phyloP scores from a whole-genome alignment of 1,284 basidiomycete species.

The Malassezia globosa region DNA sequence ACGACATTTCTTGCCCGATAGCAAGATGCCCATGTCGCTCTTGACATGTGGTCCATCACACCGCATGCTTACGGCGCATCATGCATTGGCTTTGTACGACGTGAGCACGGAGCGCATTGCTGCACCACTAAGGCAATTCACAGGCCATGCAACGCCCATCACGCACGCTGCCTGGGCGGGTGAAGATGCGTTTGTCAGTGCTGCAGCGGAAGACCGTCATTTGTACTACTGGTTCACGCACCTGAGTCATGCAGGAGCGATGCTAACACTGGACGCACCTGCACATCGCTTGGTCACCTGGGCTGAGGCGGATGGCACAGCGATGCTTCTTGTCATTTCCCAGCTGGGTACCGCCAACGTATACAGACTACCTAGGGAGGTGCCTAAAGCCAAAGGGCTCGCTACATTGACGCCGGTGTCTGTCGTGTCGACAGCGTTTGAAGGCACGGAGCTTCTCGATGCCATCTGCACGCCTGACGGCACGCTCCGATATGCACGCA shows the following conservation, averaged over 20 bases:
- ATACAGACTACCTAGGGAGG: conserved; percentile 29
- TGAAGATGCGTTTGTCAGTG: conserved; percentile 54
- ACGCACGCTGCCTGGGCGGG: conserved; percentile 33
- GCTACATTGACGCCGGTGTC: conserved; percentile 20
- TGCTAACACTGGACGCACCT: conserved; percentile 46
- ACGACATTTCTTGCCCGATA: conserved; percentile 9
- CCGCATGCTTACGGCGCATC: conserved; percentile 26
- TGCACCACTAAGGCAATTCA: conserved; percentile 18
- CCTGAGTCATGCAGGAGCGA: conserved; percentile 27
- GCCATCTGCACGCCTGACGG: conserved; percentile 16
- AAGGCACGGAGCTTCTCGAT: conserved; percentile 21
- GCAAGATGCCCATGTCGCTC: conserved; percentile 6
- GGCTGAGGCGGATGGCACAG: conserved; percentile 30
- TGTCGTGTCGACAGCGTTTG: conserved; percentile 3
- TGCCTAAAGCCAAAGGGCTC: conserved; percentile 20
- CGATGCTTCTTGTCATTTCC: conserved; percentile 42
- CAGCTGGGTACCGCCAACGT: conserved; percentile 36
- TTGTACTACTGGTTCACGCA: conserved; percentile 58
- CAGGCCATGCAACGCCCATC: conserved; percentile 36
- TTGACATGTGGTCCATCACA: not conserved
- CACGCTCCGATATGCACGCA: conserved; percentile 26
- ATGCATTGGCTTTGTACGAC: conserved; percentile 26
- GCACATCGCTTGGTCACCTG: conserved; percentile 40
- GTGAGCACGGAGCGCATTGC: conserved; percentile 10
- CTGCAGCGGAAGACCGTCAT: conserved; percentile 63